These are phyloP conservation scores for Boletus bicolor DNA, from an alignment of 768 basidiomycete species.

Conservation along the genomic window DNA sequence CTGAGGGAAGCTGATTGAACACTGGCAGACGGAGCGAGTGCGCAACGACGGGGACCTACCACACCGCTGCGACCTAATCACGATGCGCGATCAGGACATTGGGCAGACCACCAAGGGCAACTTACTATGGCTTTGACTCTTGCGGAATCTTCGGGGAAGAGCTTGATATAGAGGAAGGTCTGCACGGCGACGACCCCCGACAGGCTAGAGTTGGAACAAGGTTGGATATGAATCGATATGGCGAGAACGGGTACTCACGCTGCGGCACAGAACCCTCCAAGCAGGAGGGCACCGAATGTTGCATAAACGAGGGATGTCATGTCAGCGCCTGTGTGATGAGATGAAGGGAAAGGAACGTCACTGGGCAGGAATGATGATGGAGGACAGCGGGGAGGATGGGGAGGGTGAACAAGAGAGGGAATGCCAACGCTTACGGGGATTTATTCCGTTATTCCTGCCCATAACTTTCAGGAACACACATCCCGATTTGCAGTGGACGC, in stretches of 20 bases:
- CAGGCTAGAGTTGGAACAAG: slow-evolving; percentile 14
- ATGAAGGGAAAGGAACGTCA: not conserved
- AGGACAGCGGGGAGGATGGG: not conserved
- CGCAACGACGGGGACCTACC: slow-evolving; percentile 11
- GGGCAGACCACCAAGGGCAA: not conserved
- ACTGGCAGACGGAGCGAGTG: not conserved
- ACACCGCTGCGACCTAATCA: slow-evolving; percentile 26
- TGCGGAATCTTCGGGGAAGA: slow-evolving; percentile 25
- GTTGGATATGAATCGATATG: not conserved
- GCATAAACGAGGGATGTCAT: slow-evolving; percentile 16
- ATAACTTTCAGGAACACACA: not conserved
- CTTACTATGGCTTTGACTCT: slow-evolving; percentile 26
- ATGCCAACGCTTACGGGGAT: not conserved
- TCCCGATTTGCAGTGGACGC: not conserved
- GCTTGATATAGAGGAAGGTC: slow-evolving; percentile 28
- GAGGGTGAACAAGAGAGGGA: not conserved
- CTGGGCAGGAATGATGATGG: not conserved
- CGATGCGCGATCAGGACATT: not conserved
- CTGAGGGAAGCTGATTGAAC: not conserved
- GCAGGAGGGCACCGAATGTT: slow-evolving; percentile 29
- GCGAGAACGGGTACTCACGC: slow-evolving; percentile 12
- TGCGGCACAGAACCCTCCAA: slow-evolving; percentile 31
- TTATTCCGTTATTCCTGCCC: not conserved
- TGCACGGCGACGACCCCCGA: slow-evolving; percentile 29
- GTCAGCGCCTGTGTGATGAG: not conserved